These are phyloP conservation scores for Saccharomyces hybrid DNA, from an alignment of 1,139 yeast genomes.

Conservation along the genomic window DNA sequence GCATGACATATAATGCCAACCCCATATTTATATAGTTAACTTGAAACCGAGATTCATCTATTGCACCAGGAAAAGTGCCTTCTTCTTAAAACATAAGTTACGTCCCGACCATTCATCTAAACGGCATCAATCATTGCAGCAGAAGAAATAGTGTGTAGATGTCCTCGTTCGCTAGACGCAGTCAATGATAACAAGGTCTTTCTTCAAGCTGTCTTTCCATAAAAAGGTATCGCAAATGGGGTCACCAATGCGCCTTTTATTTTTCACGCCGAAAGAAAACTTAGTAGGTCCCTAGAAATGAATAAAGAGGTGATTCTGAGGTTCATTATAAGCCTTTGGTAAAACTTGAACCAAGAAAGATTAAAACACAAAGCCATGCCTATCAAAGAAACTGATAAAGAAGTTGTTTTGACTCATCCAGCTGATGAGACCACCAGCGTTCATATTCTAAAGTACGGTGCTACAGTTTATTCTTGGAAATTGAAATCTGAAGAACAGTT, in stretches of 20 bases:
- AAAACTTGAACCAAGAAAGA: background rate
- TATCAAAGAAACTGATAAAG: conserved; percentile 59
- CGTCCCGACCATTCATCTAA: background rate
- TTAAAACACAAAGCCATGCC: conserved; percentile 21
- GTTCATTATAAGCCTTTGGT: background rate
- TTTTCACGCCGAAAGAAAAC: background rate
- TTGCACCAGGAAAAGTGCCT: background rate
- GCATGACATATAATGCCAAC: background rate
- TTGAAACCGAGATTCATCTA: background rate
- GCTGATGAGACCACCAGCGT: conserved; percentile 47
- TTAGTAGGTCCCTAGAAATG: background rate
- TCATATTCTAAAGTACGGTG: conserved; percentile 75
- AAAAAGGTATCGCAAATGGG: background rate
- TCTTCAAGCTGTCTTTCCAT: background rate
- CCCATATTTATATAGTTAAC: background rate
- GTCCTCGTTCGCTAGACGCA: background rate
- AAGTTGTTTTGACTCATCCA: conserved; percentile 56
- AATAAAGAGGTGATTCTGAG: background rate
- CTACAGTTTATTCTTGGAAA: conserved; percentile 80
- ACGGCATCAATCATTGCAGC: background rate
- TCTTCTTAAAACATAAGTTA: background rate
- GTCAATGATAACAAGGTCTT: background rate
- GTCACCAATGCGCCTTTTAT: background rate
- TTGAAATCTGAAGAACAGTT: conserved; percentile 63
- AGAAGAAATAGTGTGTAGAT: background rate